Percentiles rank a stretch among this genome's conserved stretches.
These are phyloP conservation scores for Paecilomyces formosus DNA, from an alignment of 2,329 filamentous ascomycete genomes.

Conservation along the genomic window DNA sequence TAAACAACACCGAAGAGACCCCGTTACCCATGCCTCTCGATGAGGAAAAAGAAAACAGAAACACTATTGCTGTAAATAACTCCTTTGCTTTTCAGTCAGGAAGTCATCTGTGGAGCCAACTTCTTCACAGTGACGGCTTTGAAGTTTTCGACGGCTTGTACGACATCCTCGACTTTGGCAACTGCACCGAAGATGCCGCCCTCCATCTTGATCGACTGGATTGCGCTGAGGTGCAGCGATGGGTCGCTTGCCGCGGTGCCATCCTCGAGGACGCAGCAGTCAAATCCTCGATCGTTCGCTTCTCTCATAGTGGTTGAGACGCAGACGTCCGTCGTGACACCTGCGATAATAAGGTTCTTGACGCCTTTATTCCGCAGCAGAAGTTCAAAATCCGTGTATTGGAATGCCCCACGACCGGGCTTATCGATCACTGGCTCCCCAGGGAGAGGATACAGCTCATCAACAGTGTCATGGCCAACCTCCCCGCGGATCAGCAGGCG, in stretches of 20 bases:
- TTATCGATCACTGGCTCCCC: slow-evolving; percentile 49
- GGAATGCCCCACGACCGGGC: slow-evolving; percentile 47
- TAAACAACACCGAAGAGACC: slow-evolving; percentile 4
- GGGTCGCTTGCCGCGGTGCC: slow-evolving; percentile 37
- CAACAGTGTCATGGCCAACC: slow-evolving; percentile 49
- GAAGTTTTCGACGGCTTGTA: slow-evolving; percentile 36
- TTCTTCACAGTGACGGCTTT: slow-evolving; percentile 35
- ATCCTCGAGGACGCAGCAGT: slow-evolving; percentile 46
- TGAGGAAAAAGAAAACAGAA: slow-evolving; percentile 1
- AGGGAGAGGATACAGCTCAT: slow-evolving; percentile 43
- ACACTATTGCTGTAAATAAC: neutral
- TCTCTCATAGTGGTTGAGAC: slow-evolving; percentile 50
- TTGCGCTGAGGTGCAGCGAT: slow-evolving; percentile 32
- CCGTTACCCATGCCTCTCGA: slow-evolving; percentile 9
- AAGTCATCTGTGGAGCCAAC: slow-evolving; percentile 32
- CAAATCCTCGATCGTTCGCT: slow-evolving; percentile 49
- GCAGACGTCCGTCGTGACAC: slow-evolving; percentile 51
- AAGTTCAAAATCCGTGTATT: slow-evolving; percentile 48
- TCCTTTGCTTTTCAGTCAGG: slow-evolving; percentile 2
- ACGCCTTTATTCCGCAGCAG: slow-evolving; percentile 44
- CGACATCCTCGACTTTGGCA: slow-evolving; percentile 30
- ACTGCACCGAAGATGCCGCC: slow-evolving; percentile 39
- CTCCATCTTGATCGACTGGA: slow-evolving; percentile 41
- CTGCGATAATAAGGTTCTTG: slow-evolving; percentile 46
- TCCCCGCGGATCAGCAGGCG: slow-evolving; percentile 53